Evolutionary conservation across 495 filamentous ascomycete genomes (phyloP), one percentile per base, ranked within the genome.

Genomic region (Penicillium canariense): DNA sequence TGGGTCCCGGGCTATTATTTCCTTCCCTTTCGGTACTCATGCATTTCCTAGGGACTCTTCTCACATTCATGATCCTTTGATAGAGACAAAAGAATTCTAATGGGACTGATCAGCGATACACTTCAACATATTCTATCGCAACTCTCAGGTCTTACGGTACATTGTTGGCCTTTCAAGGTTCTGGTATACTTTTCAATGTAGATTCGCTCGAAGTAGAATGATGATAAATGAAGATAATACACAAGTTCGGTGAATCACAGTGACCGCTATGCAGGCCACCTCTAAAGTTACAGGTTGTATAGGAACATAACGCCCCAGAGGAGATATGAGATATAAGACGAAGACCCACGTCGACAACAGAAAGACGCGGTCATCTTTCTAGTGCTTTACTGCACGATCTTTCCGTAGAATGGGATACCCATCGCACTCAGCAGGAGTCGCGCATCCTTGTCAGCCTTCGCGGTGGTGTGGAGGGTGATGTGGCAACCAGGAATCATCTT

Each of bases 401-500:
- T 86, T 58, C 91, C 91, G 59, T 87, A 81, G 71, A 96, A 96
- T 0, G 91, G 91, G 45, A 78, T 63, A 14, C 94, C 94, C 65
- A 97, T 72, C 23, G 90, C 79, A 64, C 84, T 85, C 30, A 96
- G 79, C 50, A 98, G 77, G 53, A 97, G 65, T 57, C 89, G 83
- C n/a, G 91, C 95, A 64, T 98, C 93, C 62, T 86, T 85, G 64
- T 98, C 92, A 15, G 87, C 95, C 17, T 77, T 91, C 36, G 94
- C 94, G 30, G 87, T 83, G 5, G 94, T 97, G 71, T 96, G 89
- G 50, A 96, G 68, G 30, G 86, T 88, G 50, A 98, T 81, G 59
- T 95, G 84, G 71, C 88, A 88, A 63, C 90, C 91, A 5, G 94
- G 90, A 44, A 98, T 89, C 92, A 96, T 93, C 76, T 88, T 90